Evolutionary conservation across 129 eudicot species (phyloP), one percentile per base, ranked within the genome.

Genomic region (Flaveria bidentis): DNA sequence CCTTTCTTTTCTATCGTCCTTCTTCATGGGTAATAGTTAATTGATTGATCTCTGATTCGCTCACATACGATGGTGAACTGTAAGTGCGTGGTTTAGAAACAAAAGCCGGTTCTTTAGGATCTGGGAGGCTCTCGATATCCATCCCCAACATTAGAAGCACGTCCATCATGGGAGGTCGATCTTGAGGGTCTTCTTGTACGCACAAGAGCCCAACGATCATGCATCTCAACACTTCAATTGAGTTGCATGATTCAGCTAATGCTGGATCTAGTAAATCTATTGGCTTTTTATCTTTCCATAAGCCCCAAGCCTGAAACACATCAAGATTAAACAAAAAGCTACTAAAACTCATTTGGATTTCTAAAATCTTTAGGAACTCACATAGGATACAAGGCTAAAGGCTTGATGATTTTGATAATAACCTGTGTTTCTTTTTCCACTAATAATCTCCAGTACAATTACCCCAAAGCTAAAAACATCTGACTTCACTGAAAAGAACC

Each of bases 401-500:
- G 78, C 77, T 25, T 80, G 77, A 12, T 69, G 71, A 17, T 81
- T 55, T 1, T 83, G 78, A 67, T 83, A 86, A 60, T 83, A 86
- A 41, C 82, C 82, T 1, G 82, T 77, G 66, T 78, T 86, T 72
- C 74, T 86, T 45, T 81, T 86, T n/a, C 90, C 86, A 63, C 85
- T 83, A 30, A 83, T 80, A 63, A 86, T 86, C 82, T 86, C 90
- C 0, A 86, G 85, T 17, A 86, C 23, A 1, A 86, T 81, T 18
- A 86, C 90, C 65, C 90, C 90, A 77, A 86, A 83, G 76, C 87
- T 86, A 80, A 67, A 83, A 41, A 86, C 87, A 67, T 83, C 85
- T 0, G 87, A 86, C 63, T 86, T 83, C n/a, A 69, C 47, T 5
- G 87, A 83, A 69, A 83, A 86, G 45, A 67, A 50, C 22, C 88